These are phyloP conservation scores for Penicillium thymicola DNA, from an alignment of 2,329 filamentous ascomycete genomes.

Conservation along the genomic window DNA sequence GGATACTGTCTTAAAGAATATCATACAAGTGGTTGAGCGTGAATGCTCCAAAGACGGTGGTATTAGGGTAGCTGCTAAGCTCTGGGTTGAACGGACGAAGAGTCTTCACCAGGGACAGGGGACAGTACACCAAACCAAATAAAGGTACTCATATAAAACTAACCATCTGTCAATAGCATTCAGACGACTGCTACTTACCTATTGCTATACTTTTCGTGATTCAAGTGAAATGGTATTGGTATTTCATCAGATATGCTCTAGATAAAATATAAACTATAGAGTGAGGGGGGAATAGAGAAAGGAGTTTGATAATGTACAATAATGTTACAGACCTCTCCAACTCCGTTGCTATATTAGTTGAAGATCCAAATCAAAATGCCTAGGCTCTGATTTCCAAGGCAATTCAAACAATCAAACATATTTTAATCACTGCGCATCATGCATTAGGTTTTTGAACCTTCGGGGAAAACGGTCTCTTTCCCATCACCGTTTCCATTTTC, in stretches of 20 bases:
- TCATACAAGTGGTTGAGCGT: slow-evolving; percentile 59
- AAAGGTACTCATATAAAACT: background rate
- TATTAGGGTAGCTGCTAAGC: slow-evolving; percentile 42
- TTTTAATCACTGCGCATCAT: background rate
- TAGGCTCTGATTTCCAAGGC: background rate
- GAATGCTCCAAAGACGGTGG: slow-evolving; percentile 48
- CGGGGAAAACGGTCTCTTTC: slow-evolving; percentile 1
- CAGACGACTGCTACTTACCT: background rate
- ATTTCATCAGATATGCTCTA: background rate
- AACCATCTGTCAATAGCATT: background rate
- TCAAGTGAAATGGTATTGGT: slow-evolving; percentile 3
- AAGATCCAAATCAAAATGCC: slow-evolving; percentile 6
- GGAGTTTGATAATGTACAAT: slow-evolving; percentile 9
- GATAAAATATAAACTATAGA: slow-evolving; percentile 4
- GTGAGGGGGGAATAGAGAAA: slow-evolving; percentile 7
- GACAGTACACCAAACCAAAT: slow-evolving; percentile 30
- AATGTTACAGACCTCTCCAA: slow-evolving; percentile 5
- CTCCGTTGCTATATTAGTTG: slow-evolving; percentile 1
- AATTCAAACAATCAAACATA: background rate
- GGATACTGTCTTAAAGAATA: slow-evolving; percentile 41
- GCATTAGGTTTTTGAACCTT: background rate
- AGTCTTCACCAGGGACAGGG: slow-evolving; percentile 47
- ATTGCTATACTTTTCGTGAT: background rate
- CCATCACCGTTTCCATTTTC: background rate
- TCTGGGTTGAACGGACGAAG: slow-evolving; percentile 53